Evolutionary conservation across 768 basidiomycete genomes (phyloP).

Genomic region (Boletales sp.): DNA sequence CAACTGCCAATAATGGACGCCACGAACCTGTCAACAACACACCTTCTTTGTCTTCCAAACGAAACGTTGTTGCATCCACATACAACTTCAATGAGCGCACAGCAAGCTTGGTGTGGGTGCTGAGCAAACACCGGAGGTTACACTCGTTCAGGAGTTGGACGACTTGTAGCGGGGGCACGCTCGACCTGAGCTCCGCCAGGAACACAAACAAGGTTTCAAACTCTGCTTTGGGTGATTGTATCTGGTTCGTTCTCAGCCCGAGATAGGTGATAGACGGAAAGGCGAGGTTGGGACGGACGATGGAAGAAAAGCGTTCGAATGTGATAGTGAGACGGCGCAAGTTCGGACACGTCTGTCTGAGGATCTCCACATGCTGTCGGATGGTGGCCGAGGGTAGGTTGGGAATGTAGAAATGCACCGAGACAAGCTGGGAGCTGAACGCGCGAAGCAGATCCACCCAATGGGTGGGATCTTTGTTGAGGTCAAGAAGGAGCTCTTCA

Average conservation of each 20-base stretch:
- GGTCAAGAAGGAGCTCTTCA: conserved; percentile 16
- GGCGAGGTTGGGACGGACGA: neutral
- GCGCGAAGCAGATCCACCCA: conserved; percentile 13
- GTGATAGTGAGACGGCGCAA: conserved; percentile 20
- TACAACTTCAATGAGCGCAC: conserved; percentile 9
- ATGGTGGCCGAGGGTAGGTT: neutral
- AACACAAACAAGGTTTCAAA: conserved; percentile 10
- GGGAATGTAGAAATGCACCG: conserved; percentile 9
- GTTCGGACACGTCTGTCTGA: conserved; percentile 12
- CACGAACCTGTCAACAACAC: conserved; percentile 20
- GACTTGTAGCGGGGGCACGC: conserved; percentile 15
- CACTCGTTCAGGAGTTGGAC: conserved; percentile 17
- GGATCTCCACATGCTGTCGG: neutral
- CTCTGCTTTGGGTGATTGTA: conserved; percentile 1
- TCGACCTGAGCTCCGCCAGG: conserved; percentile 9
- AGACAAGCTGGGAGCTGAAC: conserved; percentile 16
- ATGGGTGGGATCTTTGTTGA: neutral
- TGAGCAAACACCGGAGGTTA: conserved; percentile 17
- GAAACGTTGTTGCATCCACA: conserved; percentile 5
- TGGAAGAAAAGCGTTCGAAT: neutral
- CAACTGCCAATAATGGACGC: neutral
- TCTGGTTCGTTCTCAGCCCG: conserved; percentile 4
- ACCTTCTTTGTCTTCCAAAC: conserved; percentile 22
- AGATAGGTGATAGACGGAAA: conserved; percentile 18
- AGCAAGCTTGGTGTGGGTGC: conserved; percentile 9